A percentile compares a stretch with the other conserved stretches of the same genome.
Evolutionary conservation across 176 grass and related monocot species (phyloP).

Genomic region (Chloris gayana): DNA sequence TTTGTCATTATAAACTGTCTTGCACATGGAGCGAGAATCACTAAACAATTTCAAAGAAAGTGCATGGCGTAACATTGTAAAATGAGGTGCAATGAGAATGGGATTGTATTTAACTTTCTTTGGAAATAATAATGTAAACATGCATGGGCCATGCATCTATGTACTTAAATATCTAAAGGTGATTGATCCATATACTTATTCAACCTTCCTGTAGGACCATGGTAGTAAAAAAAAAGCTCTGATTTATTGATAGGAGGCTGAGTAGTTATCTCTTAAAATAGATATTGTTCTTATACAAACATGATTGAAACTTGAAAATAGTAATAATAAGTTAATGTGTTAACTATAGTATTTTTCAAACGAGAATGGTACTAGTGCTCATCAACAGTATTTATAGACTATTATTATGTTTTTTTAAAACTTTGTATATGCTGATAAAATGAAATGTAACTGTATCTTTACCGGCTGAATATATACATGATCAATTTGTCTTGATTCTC

Average conservation of each 20-base stretch:
- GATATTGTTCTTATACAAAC: not conserved
- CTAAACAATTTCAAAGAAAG: not conserved
- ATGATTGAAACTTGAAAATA: not conserved
- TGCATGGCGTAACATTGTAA: not conserved
- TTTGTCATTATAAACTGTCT: not conserved
- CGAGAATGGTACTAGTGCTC: not conserved
- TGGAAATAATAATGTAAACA: not conserved
- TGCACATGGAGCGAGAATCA: constrained; percentile 1
- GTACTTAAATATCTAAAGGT: not conserved
- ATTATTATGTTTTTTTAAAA: no score
- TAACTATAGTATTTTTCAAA: not conserved
- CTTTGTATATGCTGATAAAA: no score
- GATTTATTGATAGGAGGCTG: not conserved
- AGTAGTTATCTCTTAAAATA: not conserved
- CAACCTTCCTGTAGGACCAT: not conserved
- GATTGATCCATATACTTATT: not conserved
- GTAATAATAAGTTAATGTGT: not conserved
- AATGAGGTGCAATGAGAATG: not conserved
- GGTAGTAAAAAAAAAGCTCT: not conserved
- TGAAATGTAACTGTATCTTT: no score
- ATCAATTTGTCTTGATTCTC: no score
- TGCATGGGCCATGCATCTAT: not conserved
- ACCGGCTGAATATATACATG: no score
- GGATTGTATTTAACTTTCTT: not conserved
- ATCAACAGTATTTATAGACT: not conserved